Base-by-base conservation (phyloP, 768 basidiomycete genomes). In the Tricholoma furcatifolium region DNA sequence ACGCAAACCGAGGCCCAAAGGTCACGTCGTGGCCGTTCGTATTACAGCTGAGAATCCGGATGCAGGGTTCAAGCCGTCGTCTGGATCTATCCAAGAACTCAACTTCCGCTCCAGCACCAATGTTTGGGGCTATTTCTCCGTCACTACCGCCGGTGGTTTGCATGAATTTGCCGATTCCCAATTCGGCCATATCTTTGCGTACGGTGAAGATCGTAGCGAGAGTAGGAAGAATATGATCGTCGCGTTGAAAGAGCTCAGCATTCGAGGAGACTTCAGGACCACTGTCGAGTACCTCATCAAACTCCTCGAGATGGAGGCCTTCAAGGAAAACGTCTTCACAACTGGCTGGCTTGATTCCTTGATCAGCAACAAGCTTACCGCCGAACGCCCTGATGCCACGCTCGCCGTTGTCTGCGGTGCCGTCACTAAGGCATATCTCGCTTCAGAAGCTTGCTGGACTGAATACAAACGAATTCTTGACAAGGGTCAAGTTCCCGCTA, bases 111-210 rank as follows among this genome's bases (percentile, higher is more conserved):
- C 95, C 23, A 97, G 91, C 71, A 98, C 93, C 41, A 99, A 99
- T 57, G 97, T 99, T 41, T 99, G 97, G 97, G 97, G 97, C 56
- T 99, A 99, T 75, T 99, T 99, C 80, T 98, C 97, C 14, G 97
- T 99, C 62, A 85, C 84, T 40, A 88, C 88, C 12, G 88, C 95
- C 9, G 97, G 97, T 67, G 97, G 96, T 69, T 82, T 99, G 49
- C 97, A 99, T 72, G 95, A 99, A 70, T 98, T 94, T 63, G 97
- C 97, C 38, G 97, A 99, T 71, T 98, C 96, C 8, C 97, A 99
- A 63, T 98, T 99, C 64, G 97, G 97, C 49, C 97, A 99, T 67
- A 98, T 98, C 67, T 99, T 99, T 61, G 97, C 96, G 15, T 98
- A 98, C 62, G 97, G 97, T 47, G 90, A 95, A 70, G 96, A 98